Evolutionary conservation across 345 rosid species (phyloP), one percentile per base, ranked within the genome.

Genomic region (Alliaria petiolata): DNA sequence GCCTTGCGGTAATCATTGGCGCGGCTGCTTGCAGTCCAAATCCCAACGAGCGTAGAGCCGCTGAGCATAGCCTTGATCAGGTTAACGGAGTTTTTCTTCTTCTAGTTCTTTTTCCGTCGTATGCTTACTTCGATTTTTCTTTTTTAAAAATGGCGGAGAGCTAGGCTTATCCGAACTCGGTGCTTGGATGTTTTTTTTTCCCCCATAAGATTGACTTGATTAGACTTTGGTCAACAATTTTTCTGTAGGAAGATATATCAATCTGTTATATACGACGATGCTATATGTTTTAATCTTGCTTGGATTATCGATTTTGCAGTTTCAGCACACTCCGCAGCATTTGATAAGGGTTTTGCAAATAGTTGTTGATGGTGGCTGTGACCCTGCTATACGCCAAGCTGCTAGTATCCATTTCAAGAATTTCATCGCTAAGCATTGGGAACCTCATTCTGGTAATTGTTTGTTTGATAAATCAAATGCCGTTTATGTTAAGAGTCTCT

Each of bases 321-420:
- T 88, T 47, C 93, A 95, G 78, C 85, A 78, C 76, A 68, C 88
- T 35, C 98, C 98, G 0, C 96, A 92, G 86, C 99, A 95, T 79
- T 83, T 95, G 59, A 84, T 92, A 63, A 85, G 99, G 81, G 63
- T 90, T 60, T 68, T 95, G 79, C 96, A 86, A 86, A 90, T 95
- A 67, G 89, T 92, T 45, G 88, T 95, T 67, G 99, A 92, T 61
- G 83, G 76, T 72, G 84, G 78, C 47, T 89, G 83, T 11, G 92
- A 92, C 54, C 66, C 83, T 82, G 80, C 91, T 0, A 89, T 95
- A 52, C 92, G 99, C 30, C 99, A 95, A 79, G 89, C 87, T 56
- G 99, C 99, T 35, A 88, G 92, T 75, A 95, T 95, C 66, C 99
- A 95, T 80, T 92, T 95, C 83, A 95, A 95, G 80, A 92, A 95